Percentiles rank a stretch among this genome's conserved stretches.
Conservation (phyloP, 2,329 filamentous ascomycete genomes). For the Aspergillus hiratsukae region DNA sequence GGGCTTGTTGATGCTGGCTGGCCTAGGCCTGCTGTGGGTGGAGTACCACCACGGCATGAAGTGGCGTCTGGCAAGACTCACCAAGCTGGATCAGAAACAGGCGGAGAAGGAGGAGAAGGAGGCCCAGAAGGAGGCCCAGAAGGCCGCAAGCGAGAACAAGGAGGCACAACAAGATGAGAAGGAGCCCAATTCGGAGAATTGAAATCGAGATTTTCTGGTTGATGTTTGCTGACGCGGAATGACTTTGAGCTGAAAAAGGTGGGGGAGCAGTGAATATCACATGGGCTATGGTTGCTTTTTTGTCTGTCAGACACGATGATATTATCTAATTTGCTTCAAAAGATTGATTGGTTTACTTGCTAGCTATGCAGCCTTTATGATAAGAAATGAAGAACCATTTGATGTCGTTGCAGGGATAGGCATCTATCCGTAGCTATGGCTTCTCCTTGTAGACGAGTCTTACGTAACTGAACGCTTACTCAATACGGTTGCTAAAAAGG, state of each 20-base stretch:
- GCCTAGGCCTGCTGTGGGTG: conserved; percentile 14
- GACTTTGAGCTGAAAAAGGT: neutral
- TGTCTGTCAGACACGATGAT: neutral
- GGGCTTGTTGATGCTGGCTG: conserved; percentile 12
- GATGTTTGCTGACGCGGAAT: neutral
- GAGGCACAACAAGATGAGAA: conserved; percentile 1
- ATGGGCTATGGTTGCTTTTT: neutral
- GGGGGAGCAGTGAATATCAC: neutral
- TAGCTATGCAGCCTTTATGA: neutral
- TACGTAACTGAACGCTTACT: neutral
- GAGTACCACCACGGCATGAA: conserved; percentile 16
- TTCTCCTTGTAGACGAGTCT: neutral
- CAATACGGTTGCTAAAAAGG: neutral
- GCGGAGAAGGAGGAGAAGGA: conserved; percentile 10
- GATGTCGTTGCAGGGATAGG: neutral
- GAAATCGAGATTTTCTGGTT: neutral
- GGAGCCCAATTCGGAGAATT: neutral
- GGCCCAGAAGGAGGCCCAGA: conserved; percentile 4
- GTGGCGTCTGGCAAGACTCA: conserved; percentile 9
- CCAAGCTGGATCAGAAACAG: conserved; percentile 4
- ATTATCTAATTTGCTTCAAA: neutral
- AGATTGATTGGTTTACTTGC: neutral
- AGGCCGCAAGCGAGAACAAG: conserved; percentile 5
- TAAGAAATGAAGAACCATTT: neutral
- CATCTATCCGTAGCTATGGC: neutral